phyloP scores from a whole-genome alignment of 805 yeast genomes.

The Candida silvicultrix region DNA sequence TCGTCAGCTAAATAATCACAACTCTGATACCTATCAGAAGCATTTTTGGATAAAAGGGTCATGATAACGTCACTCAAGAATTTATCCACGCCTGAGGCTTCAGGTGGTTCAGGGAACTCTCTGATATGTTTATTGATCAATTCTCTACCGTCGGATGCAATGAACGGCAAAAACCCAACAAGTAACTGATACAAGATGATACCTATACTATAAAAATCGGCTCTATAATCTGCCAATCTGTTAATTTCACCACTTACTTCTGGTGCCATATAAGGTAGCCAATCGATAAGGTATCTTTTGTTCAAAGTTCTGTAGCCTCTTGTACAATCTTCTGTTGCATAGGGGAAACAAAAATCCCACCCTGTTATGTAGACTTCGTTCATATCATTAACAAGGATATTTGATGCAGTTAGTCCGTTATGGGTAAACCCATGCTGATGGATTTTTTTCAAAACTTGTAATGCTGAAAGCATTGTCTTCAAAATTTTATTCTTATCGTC shows the following conservation, averaged over 20 bases:
- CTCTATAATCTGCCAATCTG: conserved; percentile 35
- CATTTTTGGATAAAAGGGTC: conserved; percentile 35
- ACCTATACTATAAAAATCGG: conserved; percentile 45
- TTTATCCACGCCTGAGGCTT: conserved; percentile 10
- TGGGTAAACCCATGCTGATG: conserved; percentile 40
- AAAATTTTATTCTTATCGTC: conserved; percentile 15
- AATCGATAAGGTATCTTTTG: conserved; percentile 29
- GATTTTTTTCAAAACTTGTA: conserved; percentile 22
- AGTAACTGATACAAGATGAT: conserved; percentile 43
- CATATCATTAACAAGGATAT: conserved; percentile 30
- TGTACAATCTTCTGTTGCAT: conserved; percentile 33
- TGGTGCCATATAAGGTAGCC: conserved; percentile 44
- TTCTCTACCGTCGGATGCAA: conserved; percentile 31
- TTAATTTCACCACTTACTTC: conserved; percentile 37
- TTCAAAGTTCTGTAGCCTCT: conserved; percentile 37
- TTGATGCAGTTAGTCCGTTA: conserved; percentile 37
- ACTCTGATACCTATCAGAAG: conserved; percentile 32
- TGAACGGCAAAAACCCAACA: conserved; percentile 39
- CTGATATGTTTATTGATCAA: conserved; percentile 34
- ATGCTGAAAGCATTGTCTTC: conserved; percentile 14
- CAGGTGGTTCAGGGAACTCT: conserved; percentile 36
- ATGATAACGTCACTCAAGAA: conserved; percentile 33
- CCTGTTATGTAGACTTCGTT: conserved; percentile 34
- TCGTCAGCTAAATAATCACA: conserved; percentile 31
- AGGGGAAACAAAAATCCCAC: conserved; percentile 42